Base-by-base conservation (phyloP, 176 grass and related monocot species). In the Eleusine indica region DNA sequence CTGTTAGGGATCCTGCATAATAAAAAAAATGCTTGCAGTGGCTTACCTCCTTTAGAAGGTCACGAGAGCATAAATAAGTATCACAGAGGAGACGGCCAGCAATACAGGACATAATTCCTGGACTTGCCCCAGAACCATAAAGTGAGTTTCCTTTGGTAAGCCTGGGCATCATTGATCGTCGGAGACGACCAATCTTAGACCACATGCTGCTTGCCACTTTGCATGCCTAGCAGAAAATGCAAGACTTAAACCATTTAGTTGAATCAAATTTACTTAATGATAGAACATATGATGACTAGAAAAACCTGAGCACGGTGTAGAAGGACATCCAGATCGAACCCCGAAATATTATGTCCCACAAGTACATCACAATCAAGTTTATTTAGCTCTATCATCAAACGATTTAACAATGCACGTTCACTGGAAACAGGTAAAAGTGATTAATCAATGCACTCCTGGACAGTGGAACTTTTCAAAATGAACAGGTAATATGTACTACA, bases 331-430 rank as follows among this genome's bases (percentile, higher is more conserved):
- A 99, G 84, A 74, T 99, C 91, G 17, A 99, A 99, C 79, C 96
- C 93, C 2, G 96, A 99, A 86, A 99, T 99, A 51, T 99, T 99
- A 69, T 99, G 96, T 28, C 96, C 96, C 87, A 99, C 96, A 85
- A 99, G 93, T 73, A 99, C 83, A 1, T 99, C 96, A 12, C 89
- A 88, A 76, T 99, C 96, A 87, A 99, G 83, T 87, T 99, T 99
- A 78, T 88, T 80, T 80, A 99, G 91, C 85, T 96, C 96, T 54
- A 93, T 89, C 93, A 99, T 96, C 81, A 99, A 96, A 67, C 89
- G 91, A 65, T 99, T 99, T 78, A 99, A 74, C 84, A 99, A 93
- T 71, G 96, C 96, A 9, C 96, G 89, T 91, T 99, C 96, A 89
- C 93, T 91, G 60, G 77, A 74, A 86, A 94, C 37, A 43, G 71